Evolutionary conservation across 2,329 filamentous ascomycete species (phyloP).

Genomic region (Monascus ruber): DNA sequence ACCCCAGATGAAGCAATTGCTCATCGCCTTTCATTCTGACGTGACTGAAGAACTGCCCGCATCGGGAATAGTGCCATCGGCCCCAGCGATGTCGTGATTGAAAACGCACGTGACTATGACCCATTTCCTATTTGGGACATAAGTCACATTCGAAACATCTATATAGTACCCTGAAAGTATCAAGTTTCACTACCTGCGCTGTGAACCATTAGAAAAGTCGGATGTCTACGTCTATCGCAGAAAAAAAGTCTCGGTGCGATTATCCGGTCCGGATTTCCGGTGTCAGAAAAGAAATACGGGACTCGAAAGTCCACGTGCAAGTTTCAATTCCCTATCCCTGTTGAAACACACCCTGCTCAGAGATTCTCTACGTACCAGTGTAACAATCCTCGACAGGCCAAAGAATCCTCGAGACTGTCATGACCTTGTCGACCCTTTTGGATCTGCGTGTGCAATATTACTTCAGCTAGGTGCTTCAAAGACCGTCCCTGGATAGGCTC

Average conservation of each 20-base stretch:
- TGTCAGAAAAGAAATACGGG: too few species aligned
- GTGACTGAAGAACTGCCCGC: background rate
- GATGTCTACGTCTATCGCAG: too few species aligned
- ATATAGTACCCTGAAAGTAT: too few species aligned
- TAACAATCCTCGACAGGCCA: conserved; percentile 33
- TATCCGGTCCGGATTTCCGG: too few species aligned
- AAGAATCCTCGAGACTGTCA: conserved; percentile 37
- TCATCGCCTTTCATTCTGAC: background rate
- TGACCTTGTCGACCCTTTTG: conserved; percentile 20
- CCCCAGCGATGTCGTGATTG: background rate
- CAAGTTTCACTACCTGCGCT: too few species aligned
- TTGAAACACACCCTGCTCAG: background rate
- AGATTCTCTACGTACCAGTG: conserved; percentile 24
- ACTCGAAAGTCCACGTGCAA: too few species aligned
- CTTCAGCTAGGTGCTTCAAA: conserved; percentile 10
- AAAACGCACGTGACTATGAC: background rate
- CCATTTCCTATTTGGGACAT: background rate
- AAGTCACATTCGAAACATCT: too few species aligned
- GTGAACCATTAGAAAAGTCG: too few species aligned
- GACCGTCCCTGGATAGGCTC: conserved; percentile 2
- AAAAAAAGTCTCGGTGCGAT: too few species aligned
- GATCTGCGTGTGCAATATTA: conserved; percentile 11
- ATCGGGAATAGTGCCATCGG: background rate
- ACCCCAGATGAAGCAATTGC: too few species aligned
- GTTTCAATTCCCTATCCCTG: too few species aligned